Conservation (phyloP, 1,139 yeast genomes). For the Blastobotrys malaysiensis region DNA sequence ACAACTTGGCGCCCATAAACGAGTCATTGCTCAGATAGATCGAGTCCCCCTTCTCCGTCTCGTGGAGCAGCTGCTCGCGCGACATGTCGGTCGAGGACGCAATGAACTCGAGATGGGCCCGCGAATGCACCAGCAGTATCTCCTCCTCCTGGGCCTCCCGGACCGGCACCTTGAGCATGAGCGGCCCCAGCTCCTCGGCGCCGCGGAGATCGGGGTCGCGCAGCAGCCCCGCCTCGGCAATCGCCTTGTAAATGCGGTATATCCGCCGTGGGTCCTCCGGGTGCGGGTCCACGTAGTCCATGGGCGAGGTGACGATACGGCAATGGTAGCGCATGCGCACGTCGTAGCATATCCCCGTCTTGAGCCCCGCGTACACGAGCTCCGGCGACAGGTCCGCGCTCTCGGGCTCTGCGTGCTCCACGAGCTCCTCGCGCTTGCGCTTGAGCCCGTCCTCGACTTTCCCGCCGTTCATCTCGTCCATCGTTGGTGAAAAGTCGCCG, state of each 20-base stretch:
- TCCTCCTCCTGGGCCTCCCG: constrained; percentile 87
- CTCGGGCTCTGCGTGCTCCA: neutral
- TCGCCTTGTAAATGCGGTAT: constrained; percentile 82
- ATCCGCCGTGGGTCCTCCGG: constrained; percentile 98
- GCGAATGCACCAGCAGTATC: constrained; percentile 78
- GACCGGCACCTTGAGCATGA: constrained; percentile 83
- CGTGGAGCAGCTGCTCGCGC: constrained; percentile 69
- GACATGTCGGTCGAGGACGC: constrained; percentile 74
- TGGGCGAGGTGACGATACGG: constrained; percentile 83
- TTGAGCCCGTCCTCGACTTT: neutral
- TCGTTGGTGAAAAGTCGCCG: neutral
- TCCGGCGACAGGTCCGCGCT: constrained; percentile 5
- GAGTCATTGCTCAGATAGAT: constrained; percentile 94
- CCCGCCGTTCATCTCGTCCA: neutral
- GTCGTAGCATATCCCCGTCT: constrained; percentile 93
- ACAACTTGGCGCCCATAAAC: constrained; percentile 74
- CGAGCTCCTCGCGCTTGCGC: constrained; percentile 8
- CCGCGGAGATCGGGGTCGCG: constrained; percentile 79
- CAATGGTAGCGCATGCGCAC: constrained; percentile 98
- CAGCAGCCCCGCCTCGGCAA: constrained; percentile 91
- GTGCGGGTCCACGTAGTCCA: constrained; percentile 95
- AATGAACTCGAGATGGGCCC: constrained; percentile 70
- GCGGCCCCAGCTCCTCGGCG: constrained; percentile 74
- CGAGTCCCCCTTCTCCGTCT: constrained; percentile 90
- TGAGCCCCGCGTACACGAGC: constrained; percentile 25